phyloP scores from a whole-genome alignment of 2,329 filamentous ascomycete genomes.

The Aaosphaeria arxii region DNA sequence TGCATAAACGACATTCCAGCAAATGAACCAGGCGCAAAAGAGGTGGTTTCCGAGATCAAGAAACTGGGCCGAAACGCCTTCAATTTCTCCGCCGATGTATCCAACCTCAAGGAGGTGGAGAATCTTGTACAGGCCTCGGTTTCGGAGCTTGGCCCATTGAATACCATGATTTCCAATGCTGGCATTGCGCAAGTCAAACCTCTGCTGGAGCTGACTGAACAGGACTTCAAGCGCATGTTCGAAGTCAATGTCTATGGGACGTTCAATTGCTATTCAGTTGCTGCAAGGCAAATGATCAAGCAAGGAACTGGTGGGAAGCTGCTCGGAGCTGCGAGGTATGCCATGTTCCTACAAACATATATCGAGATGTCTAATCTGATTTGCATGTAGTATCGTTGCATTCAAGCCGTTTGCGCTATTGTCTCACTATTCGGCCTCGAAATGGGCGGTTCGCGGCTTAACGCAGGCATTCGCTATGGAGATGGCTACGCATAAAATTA shows the following conservation, averaged over 20 bases:
- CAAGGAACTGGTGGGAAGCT: slow-evolving; percentile 53
- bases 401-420: slow-evolving; percentile 60
- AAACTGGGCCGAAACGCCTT: slow-evolving; percentile 52
- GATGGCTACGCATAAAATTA: slow-evolving; percentile 62
- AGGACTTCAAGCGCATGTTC: slow-evolving; percentile 59
- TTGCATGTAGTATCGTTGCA: slow-evolving; percentile 47
- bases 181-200: slow-evolving; percentile 59
- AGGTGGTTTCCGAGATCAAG: slow-evolving; percentile 53
- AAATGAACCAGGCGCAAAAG: slow-evolving; percentile 52
- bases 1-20: slow-evolving; percentile 62
- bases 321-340: slow-evolving; percentile 42
- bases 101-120: slow-evolving; percentile 53
- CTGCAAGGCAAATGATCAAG: slow-evolving; percentile 63
- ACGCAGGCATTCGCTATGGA: slow-evolving; percentile 67
- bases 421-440: slow-evolving; percentile 62
- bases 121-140: slow-evolving; percentile 53
- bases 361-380: neutral
- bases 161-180: slow-evolving; percentile 59
- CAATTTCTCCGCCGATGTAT: slow-evolving; percentile 60
- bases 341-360: slow-evolving; percentile 29
- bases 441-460: slow-evolving; percentile 65
- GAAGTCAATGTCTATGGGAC: slow-evolving; percentile 64
- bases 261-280: slow-evolving; percentile 62
- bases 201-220: slow-evolving; percentile 55
- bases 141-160: slow-evolving; percentile 51